These are phyloP conservation scores for Penicillium griseofulvum DNA, from an alignment of 2,329 filamentous ascomycete genomes.

Conservation along the genomic window DNA sequence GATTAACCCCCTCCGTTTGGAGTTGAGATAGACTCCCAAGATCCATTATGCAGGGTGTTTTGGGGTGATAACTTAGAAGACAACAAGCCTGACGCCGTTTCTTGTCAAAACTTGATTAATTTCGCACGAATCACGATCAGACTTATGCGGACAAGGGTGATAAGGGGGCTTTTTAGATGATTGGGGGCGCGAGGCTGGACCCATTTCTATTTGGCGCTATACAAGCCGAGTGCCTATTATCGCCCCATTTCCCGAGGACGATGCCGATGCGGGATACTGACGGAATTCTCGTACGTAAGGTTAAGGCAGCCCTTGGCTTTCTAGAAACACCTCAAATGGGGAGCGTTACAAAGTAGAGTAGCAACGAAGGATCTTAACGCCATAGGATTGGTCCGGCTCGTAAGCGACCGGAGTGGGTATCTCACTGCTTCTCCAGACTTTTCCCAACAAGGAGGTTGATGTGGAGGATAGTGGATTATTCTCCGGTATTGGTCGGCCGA, in stretches of 20 bases:
- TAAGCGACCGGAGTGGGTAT: constrained; percentile 10
- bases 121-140: neutral
- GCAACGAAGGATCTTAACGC: neutral
- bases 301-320: neutral
- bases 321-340: neutral
- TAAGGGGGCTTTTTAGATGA: neutral
- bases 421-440: constrained; percentile 4
- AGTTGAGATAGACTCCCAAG: constrained; percentile 30
- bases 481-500: constrained; percentile 1
- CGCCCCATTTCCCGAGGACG: neutral
- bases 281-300: neutral
- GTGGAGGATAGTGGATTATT: constrained; percentile 2
- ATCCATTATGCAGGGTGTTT: constrained; percentile 14
- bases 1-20: constrained; percentile 41
- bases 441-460: neutral
- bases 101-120: neutral
- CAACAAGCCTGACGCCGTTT: neutral
- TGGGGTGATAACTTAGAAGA: neutral
- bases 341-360: constrained; percentile 14
- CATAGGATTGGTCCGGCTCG: neutral
- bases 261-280: neutral
- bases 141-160: neutral
- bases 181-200: neutral
- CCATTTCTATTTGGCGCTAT: neutral
- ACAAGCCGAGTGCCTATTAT: neutral